phyloP scores from a whole-genome alignment of 495 filamentous ascomycete genomes.

The Durotheca rogersii region DNA sequence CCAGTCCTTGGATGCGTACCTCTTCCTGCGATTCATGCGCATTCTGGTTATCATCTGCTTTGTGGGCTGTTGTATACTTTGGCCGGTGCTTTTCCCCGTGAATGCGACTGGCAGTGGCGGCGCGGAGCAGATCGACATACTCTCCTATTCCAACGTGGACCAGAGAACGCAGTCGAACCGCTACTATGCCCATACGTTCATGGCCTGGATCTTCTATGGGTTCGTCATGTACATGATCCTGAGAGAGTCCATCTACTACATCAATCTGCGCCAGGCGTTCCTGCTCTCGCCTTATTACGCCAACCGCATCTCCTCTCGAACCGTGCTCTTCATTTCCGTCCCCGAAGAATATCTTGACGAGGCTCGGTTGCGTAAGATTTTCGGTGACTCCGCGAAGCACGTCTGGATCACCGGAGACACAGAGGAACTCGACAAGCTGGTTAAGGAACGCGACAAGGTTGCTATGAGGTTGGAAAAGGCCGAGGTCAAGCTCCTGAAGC shows the following conservation, averaged over 20 bases:
- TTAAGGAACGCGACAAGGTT: constrained; percentile 78
- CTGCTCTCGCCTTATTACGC: constrained; percentile 84
- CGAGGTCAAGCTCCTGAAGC: constrained; percentile 81
- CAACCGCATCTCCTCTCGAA: constrained; percentile 87
- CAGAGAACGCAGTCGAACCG: constrained; percentile 54
- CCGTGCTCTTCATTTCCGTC: constrained; percentile 88
- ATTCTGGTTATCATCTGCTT: constrained; percentile 71
- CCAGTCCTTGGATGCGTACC: constrained; percentile 85
- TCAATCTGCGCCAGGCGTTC: constrained; percentile 95
- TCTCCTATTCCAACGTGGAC: constrained; percentile 75
- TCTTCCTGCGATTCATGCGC: constrained; percentile 83
- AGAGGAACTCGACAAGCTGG: constrained; percentile 77
- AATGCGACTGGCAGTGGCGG: constrained; percentile 75
- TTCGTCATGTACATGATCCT: constrained; percentile 89
- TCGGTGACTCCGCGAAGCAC: constrained; percentile 75
- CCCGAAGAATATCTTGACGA: constrained; percentile 72
- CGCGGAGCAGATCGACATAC: constrained; percentile 69
- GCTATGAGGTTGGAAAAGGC: constrained; percentile 86
- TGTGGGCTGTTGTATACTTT: constrained; percentile 77
- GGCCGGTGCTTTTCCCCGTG: constrained; percentile 82
- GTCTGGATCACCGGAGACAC: constrained; percentile 85
- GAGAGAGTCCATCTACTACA: constrained; percentile 88
- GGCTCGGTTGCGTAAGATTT: constrained; percentile 72
- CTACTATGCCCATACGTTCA: constrained; percentile 74
- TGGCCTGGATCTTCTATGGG: constrained; percentile 74